Percentiles rank a stretch among this genome's conserved stretches.
Evolutionary conservation across 2,329 filamentous ascomycete genomes (phyloP).

Genomic region (Hymenoscyphus salicellus): DNA sequence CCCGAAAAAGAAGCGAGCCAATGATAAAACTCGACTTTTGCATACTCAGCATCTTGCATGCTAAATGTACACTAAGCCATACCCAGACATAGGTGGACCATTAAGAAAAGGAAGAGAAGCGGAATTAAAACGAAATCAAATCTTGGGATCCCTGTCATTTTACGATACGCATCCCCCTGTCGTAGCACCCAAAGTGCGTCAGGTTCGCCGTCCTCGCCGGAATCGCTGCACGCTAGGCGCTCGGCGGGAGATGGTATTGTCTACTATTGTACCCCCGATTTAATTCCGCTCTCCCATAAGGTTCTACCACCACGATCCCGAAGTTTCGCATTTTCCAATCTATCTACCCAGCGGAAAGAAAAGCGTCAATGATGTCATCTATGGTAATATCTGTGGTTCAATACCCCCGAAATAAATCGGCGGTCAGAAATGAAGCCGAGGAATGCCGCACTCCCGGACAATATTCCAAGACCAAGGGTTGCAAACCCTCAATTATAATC

Average conservation of each 20-base stretch:
- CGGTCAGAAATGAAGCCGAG: background rate
- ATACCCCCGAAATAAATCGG: background rate
- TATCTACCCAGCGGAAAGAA: background rate
- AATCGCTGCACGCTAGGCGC: background rate
- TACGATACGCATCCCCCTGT: background rate
- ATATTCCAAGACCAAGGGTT: background rate
- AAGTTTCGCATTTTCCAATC: background rate
- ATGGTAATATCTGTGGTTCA: background rate
- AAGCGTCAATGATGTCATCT: slow-evolving; percentile 4
- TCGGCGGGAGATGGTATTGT: background rate
- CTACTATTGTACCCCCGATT: background rate
- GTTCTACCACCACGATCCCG: background rate
- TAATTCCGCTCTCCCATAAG: background rate
- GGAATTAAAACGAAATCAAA: background rate
- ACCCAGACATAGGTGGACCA: background rate
- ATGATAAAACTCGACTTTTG: background rate
- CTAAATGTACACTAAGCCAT: background rate
- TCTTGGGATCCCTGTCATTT: too few species aligned
- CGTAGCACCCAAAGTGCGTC: background rate
- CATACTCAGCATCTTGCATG: background rate
- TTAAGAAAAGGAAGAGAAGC: background rate
- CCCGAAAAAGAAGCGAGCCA: background rate
- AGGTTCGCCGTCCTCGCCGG: background rate
- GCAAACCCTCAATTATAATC: background rate
- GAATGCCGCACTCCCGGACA: background rate